Base-by-base conservation (phyloP, 108 stramenopile species). In the Epithemia pelagica region DNA sequence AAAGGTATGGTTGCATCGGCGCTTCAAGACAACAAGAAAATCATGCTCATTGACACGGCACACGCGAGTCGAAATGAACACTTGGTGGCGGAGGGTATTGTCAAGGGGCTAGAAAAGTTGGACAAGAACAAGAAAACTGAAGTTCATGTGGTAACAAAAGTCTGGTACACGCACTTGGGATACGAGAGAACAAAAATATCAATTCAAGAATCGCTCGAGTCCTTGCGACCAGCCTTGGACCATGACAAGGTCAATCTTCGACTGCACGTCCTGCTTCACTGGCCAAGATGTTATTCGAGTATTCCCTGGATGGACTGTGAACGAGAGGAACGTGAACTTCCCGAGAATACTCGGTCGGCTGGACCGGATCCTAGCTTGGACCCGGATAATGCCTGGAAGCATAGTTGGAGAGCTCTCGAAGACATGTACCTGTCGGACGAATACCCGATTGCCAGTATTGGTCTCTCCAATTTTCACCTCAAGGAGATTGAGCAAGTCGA, bases 141-240 rank as follows among this genome's bases (percentile, higher is more conserved):
- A 56, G 65, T 94, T 20, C 92, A 94, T 61, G 79, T 94, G 1
- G 78, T 91, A 19, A 91, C 92, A n/a, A 94, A 94, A 65, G 86
- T 94, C 0, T 95, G 94, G 94, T 95, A 92, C 61, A 91, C 94
- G n/a, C 79, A 95, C 70, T 58, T 95, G 10, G 90, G 90, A 20
- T 91, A 95, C 66, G 87, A 88, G 23, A 68, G 94, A 61, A 95
- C 94, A 1, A 84, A 79, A 20, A 54, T 87, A 22, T 70, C 87
- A 1, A 82, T 87, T 7, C 52, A 71, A 51, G 78, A 82, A n/a
- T 83, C 82, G 1, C 32, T 95, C 1, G 56, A 74, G 23, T 65
- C 67, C 30, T 46, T 87, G n/a, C 51, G 70, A 33, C 33, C 69
- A 52, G 78, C 69, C 28, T 28, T 76, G 25, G 73, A 81, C 30